These are phyloP conservation scores for Coemansia sp. DNA, from an alignment of 192 early-diverging fungal species.

Conservation along the genomic window DNA sequence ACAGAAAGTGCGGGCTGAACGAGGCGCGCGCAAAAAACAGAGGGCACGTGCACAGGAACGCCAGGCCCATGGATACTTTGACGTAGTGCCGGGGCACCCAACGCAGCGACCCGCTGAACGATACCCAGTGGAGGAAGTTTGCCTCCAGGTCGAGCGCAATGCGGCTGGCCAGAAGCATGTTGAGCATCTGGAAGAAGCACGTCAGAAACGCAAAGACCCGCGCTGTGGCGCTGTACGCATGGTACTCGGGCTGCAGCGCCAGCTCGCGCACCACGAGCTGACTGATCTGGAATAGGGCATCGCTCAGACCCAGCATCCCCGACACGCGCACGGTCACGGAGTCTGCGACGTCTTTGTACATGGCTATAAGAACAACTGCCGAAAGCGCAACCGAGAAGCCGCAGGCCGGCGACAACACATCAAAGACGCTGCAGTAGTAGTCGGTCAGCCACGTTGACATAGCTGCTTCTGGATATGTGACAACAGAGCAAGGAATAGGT, in stretches of 20 bases:
- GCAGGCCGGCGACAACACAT: conserved; percentile 48
- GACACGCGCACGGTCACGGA: conserved; percentile 45
- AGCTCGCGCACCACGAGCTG: conserved; percentile 44
- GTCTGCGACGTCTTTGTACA: conserved; percentile 41
- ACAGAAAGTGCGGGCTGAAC: conserved; percentile 30
- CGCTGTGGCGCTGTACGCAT: conserved; percentile 20
- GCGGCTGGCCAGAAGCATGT: conserved; percentile 36
- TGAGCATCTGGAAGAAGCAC: conserved; percentile 43
- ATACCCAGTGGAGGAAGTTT: conserved; percentile 43
- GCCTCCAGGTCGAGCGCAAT: conserved; percentile 47
- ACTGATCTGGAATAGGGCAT: conserved; percentile 39
- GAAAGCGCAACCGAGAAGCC: conserved; percentile 43
- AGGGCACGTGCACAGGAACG: conserved; percentile 27
- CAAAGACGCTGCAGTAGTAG: conserved; percentile 43
- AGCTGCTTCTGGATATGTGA: neutral
- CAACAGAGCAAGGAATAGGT: neutral
- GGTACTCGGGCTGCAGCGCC: conserved; percentile 10
- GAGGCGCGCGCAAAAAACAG: conserved; percentile 33
- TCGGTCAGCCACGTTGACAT: conserved; percentile 28
- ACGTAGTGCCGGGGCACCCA: conserved; percentile 42
- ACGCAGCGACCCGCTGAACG: conserved; percentile 29
- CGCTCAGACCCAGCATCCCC: conserved; percentile 42
- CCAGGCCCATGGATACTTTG: conserved; percentile 13
- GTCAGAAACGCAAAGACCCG: conserved; percentile 38
- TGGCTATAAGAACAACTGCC: conserved; percentile 30